Percentiles rank a stretch among this genome's conserved stretches.
These are phyloP conservation scores for Krasilnikovozyma curviuscula DNA, from an alignment of 768 basidiomycete species.

Conservation along the genomic window DNA sequence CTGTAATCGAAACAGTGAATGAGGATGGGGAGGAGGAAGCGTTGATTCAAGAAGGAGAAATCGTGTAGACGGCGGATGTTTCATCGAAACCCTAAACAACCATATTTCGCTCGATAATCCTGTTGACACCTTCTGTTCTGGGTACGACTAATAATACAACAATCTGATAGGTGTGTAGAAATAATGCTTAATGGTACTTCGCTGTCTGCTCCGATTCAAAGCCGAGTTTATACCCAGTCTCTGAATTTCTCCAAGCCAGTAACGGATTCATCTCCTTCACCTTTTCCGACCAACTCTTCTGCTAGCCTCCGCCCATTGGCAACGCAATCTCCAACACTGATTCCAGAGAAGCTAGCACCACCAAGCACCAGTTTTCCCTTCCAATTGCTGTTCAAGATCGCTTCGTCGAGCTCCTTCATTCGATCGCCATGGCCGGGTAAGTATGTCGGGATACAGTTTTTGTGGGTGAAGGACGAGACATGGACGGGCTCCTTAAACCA, in stretches of 20 bases:
- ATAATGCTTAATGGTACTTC: no score
- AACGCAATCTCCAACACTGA: conserved; percentile 72
- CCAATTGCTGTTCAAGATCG: conserved; percentile 31
- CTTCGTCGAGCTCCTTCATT: conserved; percentile 39
- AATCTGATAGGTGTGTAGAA: no score
- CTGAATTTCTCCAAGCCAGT: conserved; percentile 7
- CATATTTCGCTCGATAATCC: no score
- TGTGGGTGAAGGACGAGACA: conserved; percentile 27
- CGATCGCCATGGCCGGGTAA: conserved; percentile 50
- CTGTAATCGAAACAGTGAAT: no score
- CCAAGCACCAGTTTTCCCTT: conserved; percentile 39
- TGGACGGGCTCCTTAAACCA: conserved; percentile 17
- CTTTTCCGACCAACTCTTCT: not conserved
- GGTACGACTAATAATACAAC: no score
- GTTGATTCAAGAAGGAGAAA: no score
- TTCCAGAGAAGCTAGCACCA: conserved; percentile 72
- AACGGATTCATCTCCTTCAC: not conserved
- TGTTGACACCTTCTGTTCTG: no score
- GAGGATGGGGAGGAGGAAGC: no score
- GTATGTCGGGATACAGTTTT: conserved; percentile 59
- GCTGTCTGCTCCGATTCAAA: no score
- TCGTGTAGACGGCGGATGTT: no score
- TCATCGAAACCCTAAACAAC: no score
- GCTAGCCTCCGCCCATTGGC: conserved; percentile 39
- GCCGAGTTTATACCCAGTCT: conserved; percentile 8